Evolutionary conservation across 192 early-diverging fungal species (phyloP).

Genomic region (Ambispora gerdemannii): DNA sequence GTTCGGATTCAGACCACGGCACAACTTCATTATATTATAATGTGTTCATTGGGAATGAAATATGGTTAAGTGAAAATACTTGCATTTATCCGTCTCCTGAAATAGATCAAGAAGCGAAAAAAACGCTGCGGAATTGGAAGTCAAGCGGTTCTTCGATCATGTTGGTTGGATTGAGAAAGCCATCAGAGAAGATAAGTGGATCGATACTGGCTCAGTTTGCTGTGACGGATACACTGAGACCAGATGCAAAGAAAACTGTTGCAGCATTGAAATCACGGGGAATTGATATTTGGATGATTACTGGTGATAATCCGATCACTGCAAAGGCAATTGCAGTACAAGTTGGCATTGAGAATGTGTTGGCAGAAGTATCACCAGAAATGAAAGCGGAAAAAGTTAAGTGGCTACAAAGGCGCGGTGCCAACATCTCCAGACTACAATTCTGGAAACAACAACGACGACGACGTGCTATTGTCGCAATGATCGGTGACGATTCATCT

Average conservation of each 20-base stretch:
- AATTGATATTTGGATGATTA: too few species aligned
- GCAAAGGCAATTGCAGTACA: conserved; percentile 48
- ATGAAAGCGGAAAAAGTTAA: too few species aligned
- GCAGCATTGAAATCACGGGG: too few species aligned
- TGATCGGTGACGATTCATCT: conserved; percentile 93
- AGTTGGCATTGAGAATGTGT: conserved; percentile 65
- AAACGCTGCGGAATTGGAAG: conserved; percentile 29
- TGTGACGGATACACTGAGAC: conserved; percentile 30
- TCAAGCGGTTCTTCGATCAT: too few species aligned
- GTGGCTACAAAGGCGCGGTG: too few species aligned
- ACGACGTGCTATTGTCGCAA: conserved; percentile 66
- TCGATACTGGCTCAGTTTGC: conserved; percentile 48
- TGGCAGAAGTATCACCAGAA: too few species aligned
- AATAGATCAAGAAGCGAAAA: too few species aligned
- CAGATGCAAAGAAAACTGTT: conserved; percentile 29
- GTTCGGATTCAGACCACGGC: too few species aligned
- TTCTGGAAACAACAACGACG: too few species aligned
- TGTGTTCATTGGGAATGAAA: conserved; percentile 55
- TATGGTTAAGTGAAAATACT: conserved; percentile 60
- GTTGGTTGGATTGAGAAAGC: too few species aligned
- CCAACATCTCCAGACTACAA: too few species aligned
- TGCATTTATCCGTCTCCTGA: conserved; percentile 37
- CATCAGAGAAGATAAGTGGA: conserved; percentile 55
- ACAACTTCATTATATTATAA: conserved; percentile 33
- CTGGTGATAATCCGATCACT: too few species aligned